Base-by-base conservation (phyloP, 495 filamentous ascomycete genomes). In the Chaetomidium leptoderma region DNA sequence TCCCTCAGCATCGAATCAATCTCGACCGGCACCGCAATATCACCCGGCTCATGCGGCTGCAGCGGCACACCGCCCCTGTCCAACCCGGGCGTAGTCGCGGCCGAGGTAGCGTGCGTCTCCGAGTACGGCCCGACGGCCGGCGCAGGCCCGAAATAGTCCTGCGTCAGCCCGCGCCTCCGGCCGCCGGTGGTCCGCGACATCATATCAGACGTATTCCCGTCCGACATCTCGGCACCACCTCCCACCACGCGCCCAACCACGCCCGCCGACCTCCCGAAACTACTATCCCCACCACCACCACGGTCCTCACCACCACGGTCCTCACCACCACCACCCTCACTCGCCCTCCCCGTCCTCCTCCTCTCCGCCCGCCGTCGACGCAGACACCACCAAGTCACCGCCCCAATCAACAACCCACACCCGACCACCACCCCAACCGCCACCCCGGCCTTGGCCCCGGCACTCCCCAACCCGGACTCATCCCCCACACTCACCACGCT, bases 381-480 rank as follows among this genome's bases (percentile, higher is more conserved):
- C 45, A 77, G 42, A 39, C 67, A 74, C 40, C 65, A 63, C 74
- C 74, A 76, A 0, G 68, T 72, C 10, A 67, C 52, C 4, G 52
- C 57, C 4, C 70, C 72, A 53, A 78, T 71, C 11, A 75, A 17
- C 26, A 73, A 37, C n/a, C 68, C 55, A 6, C 65, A 68, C 6
- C 70, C 74, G 27, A 76, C 53, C 7, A 68, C 73, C 9, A 70
- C 72, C 17, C 76, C 78, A 17, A 77, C 68, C n/a, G 69, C 76
- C 10, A 80, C 71, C 35, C 77, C 77, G 1, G 70, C 76, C 57
- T 70, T 75, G 0, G 74, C 75, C 9, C 70, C 74, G 4, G 59
- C 60, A 21, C 72, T 69, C n/a, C n/a, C n/a, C 8, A 78, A 60
- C 8, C 60, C 69, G 3, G 9, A 27, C 23, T 30, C 33, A 2